These are phyloP conservation scores for Tulasnella sp. DNA, from an alignment of 768 basidiomycete species.

Conservation along the genomic window DNA sequence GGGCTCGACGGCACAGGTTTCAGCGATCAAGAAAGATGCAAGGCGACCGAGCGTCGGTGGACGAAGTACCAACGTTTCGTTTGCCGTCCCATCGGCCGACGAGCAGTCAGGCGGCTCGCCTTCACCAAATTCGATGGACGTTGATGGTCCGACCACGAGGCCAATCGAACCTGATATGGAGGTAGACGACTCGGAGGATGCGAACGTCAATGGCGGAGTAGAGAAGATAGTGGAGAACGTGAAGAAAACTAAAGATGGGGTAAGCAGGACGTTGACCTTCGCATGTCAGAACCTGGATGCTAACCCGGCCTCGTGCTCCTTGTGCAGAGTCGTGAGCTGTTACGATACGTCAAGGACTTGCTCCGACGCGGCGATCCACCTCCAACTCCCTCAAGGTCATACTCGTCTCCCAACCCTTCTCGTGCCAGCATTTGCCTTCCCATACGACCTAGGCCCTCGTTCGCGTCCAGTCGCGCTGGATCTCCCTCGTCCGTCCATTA, in stretches of 20 bases:
- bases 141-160: slow-evolving; percentile 34
- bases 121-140: slow-evolving; percentile 36
- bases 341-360: slow-evolving; percentile 60
- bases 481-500: neutral
- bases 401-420: slow-evolving; percentile 1
- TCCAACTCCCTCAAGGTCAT: neutral
- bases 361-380: slow-evolving; percentile 23
- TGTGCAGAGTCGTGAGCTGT: slow-evolving; percentile 60
- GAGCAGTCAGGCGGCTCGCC: slow-evolving; percentile 38
- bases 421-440: slow-evolving; percentile 14
- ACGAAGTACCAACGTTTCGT: slow-evolving; percentile 23
- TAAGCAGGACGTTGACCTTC: slow-evolving; percentile 41
- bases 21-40: slow-evolving; percentile 16
- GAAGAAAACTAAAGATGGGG: slow-evolving; percentile 58
- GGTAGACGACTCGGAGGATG: slow-evolving; percentile 17
- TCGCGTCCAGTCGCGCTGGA: neutral
- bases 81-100: slow-evolving; percentile 27
- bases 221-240: slow-evolving; percentile 75
- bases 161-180: slow-evolving; percentile 9
- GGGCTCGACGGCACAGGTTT: slow-evolving; percentile 4
- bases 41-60: slow-evolving; percentile 12
- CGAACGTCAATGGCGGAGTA: slow-evolving; percentile 42
- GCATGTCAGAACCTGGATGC: neutral
- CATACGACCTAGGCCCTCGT: neutral
- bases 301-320: neutral